Conservation (phyloP, 495 filamentous ascomycete genomes). For the Barbatosphaeria neglecta region DNA sequence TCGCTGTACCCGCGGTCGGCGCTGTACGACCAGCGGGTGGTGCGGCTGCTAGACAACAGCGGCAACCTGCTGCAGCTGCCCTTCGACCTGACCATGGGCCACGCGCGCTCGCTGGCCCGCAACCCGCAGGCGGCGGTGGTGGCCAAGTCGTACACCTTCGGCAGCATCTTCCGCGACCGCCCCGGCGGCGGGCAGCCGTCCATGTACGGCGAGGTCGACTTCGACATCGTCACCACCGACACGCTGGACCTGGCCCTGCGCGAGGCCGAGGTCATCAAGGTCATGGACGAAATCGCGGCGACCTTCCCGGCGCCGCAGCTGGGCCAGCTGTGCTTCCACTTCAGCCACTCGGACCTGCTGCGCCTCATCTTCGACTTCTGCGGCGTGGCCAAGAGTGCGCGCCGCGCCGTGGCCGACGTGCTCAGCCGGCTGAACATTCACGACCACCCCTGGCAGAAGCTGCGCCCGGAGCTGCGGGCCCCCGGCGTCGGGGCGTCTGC, state of each 20-base stretch:
- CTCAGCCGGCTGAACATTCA: conserved; percentile 81
- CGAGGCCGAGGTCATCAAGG: conserved; percentile 91
- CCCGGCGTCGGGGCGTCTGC: conserved; percentile 72
- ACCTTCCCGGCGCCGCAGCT: conserved; percentile 64
- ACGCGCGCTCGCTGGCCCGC: conserved; percentile 74
- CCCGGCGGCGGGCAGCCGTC: conserved; percentile 66
- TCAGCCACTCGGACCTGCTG: conserved; percentile 82
- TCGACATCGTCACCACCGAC: conserved; percentile 78
- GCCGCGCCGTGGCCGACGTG: conserved; percentile 65
- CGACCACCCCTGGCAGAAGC: conserved; percentile 73
- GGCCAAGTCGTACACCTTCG: conserved; percentile 78
- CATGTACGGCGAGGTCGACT: conserved; percentile 82
- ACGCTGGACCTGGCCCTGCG: conserved; percentile 74
- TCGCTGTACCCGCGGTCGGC: conserved; percentile 70
- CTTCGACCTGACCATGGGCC: conserved; percentile 80
- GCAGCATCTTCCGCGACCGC: conserved; percentile 72
- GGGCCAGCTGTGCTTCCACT: conserved; percentile 74
- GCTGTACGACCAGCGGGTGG: conserved; percentile 54
- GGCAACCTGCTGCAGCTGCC: conserved; percentile 84
- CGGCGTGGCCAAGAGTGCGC: conserved; percentile 55
- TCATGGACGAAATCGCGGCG: conserved; percentile 79
- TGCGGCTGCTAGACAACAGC: conserved; percentile 67
- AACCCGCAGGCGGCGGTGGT: conserved; percentile 44
- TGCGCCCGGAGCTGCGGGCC: conserved; percentile 70
- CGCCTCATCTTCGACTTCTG: conserved; percentile 81